Evolutionary conservation across 352 stramenopile genomes (phyloP), one percentile per base, ranked within the genome.

Genomic region (Stramenopiles sp.): DNA sequence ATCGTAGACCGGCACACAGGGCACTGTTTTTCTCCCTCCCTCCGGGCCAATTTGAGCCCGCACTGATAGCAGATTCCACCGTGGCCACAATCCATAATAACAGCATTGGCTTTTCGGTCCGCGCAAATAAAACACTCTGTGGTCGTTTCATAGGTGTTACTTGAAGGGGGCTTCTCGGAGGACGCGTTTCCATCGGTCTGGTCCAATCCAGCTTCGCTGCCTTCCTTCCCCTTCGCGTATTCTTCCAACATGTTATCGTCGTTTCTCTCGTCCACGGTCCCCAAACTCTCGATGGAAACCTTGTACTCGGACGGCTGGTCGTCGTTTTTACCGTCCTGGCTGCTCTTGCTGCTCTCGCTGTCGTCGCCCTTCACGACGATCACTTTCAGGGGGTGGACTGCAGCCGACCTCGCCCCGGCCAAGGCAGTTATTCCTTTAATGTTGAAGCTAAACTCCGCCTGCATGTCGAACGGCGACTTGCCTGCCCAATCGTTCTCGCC

Each of bases 371-470:
- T 12, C 12, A 63, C 12, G 12, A 63, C 12, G 12, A 25, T 12
- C 25, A 18, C 25, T 63, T 63, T 63, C 43, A 63, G 25, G 12
- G 43, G 43, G 43, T 63, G 43, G 12, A 63, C 43, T 18, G 43
- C 12, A 25, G 43, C 43, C 12, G 12, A 18, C 25, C 12, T 63
- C 25, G 25, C 43, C 43, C 25, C 25, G 25, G 12, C 43, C 12
- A 63, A 63, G n/a, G n/a, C n/a, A n/a, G n/a, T n/a, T n/a, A n/a
- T n/a, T 18, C 43, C 43, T 63, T 63, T 63, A 25, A 63, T 63
- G 12, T 18, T 18, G n/a, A n/a, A n/a, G n/a, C n/a, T n/a, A n/a
- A n/a, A n/a, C n/a, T n/a, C n/a, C n/a, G n/a, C n/a, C n/a, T n/a
- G n/a, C n/a, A n/a, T n/a, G n/a, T n/a, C n/a, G n/a, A n/a, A n/a